Evolutionary conservation across 257 asterid genomes (phyloP).

Genomic region (Plectranthus barbatus): DNA sequence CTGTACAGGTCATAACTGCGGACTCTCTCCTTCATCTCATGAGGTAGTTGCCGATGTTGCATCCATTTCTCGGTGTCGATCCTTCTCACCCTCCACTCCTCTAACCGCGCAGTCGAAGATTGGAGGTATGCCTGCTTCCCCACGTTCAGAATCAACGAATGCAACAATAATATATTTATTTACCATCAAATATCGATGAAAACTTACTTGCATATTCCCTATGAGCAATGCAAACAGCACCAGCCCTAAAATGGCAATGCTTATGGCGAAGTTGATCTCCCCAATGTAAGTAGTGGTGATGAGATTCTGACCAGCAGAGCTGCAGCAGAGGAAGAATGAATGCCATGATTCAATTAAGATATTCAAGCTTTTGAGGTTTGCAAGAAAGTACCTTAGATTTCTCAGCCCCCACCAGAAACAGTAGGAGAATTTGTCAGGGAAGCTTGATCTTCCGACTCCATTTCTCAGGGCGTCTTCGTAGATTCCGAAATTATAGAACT

Average conservation of each 20-base stretch:
- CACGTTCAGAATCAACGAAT: neutral
- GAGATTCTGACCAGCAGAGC: slow-evolving; percentile 68
- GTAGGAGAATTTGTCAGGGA: slow-evolving; percentile 37
- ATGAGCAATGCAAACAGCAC: slow-evolving; percentile 62
- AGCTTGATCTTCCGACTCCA: slow-evolving; percentile 29
- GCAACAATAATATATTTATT: too few species aligned
- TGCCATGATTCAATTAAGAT: too few species aligned
- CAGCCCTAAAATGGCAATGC: slow-evolving; percentile 56
- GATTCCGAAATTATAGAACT: slow-evolving; percentile 45
- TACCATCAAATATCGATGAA: too few species aligned
- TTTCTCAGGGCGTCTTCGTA: slow-evolving; percentile 34
- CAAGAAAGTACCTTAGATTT: slow-evolving; percentile 47
- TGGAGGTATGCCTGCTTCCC: slow-evolving; percentile 42
- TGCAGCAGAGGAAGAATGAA: slow-evolving; percentile 16
- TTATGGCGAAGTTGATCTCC: slow-evolving; percentile 52
- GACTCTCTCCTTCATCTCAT: slow-evolving; percentile 42
- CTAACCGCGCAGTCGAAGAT: slow-evolving; percentile 47
- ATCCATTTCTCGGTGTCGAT: slow-evolving; percentile 68
- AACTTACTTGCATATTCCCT: slow-evolving; percentile 72
- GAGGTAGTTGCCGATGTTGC: slow-evolving; percentile 66
- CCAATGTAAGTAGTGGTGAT: slow-evolving; percentile 44
- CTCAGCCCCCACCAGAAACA: slow-evolving; percentile 75
- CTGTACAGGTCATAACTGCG: slow-evolving; percentile 40
- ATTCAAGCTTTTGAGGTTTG: too few species aligned
- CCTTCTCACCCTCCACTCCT: slow-evolving; percentile 68